Base-by-base conservation (phyloP, 257 asterid genomes). In the Anisodus tanguticus region DNA sequence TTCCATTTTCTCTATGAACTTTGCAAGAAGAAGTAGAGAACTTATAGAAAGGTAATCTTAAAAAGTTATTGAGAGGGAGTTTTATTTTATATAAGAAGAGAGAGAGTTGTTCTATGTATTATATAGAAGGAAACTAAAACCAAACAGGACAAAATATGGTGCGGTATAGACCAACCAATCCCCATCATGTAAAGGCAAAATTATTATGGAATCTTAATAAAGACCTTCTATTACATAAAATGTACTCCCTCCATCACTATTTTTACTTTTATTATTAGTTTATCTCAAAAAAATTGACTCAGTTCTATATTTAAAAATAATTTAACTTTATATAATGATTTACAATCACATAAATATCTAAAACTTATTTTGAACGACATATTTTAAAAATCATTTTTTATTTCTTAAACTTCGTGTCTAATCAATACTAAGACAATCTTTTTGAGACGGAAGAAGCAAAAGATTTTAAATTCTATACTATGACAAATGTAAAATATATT, bases 61-160 rank as follows among this genome's bases (percentile, higher is more conserved):
- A 81, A 41, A 57, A 82, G 86, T 59, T 78, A 55, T 49, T 59
- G 43, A 58, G 55, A 84, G 80, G 86, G 83, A 88, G 91, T 92
- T 69, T 74, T 84, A 86, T 92, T 69, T 74, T 84, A 86, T 80
- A 81, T 82, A 77, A 35, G 86, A 78, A 79, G 43, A 68, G 81
- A 71, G 84, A 63, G 78, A 69, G 31, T 81, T 83, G 86, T 76
- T 26, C 71, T 68, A 86, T 80, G 83, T 80, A 16, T 87, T 92
- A 47, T 91, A 92, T 93, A 93, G 90, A 87, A 87, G 11, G 83
- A 69, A 80, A 79, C 10, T 4, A 80, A 11, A 82, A 84, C 62
- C 66, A 85, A 87, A 86, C 71, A 83, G 85, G 55, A 66, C 53
- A 67, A 39, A 83, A 72, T 66, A 31, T 13, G 81, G 41, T 83